Conservation (phyloP, 176 grass and related monocot genomes). For the Paspalum notatum region DNA sequence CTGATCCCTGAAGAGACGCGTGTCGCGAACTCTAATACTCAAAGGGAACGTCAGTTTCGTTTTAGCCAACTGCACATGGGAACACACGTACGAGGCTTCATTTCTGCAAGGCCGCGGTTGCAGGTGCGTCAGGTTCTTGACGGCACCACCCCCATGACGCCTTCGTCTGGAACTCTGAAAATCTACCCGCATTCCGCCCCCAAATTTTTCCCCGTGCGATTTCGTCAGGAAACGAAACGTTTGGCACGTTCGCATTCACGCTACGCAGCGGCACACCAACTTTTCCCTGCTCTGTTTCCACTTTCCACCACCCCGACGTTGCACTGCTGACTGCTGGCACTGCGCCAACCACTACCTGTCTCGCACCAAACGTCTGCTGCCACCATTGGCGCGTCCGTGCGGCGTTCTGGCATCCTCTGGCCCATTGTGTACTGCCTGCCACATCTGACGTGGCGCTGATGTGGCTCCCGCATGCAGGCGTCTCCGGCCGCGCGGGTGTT, state of each 20-base stretch:
- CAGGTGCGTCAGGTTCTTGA: slow-evolving; percentile 33
- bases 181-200: not conserved
- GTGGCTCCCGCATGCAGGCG: not conserved
- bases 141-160: not conserved
- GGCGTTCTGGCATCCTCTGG: not conserved
- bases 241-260: not conserved
- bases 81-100: no score
- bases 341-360: not conserved
- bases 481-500: slow-evolving; percentile 53
- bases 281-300: slow-evolving; percentile 2
- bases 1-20: not conserved
- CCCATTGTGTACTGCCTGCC: not conserved
- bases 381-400: not conserved
- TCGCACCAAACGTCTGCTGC: slow-evolving; percentile 17
- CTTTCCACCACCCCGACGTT: no score
- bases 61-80: not conserved
- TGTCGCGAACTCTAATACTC: not conserved
- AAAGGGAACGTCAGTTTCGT: slow-evolving; percentile 1
- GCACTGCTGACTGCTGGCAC: not conserved
- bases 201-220: not conserved
- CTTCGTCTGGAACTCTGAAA: not conserved
- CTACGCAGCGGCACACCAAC: not conserved
- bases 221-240: slow-evolving; percentile 42
- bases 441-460: slow-evolving; percentile 3
- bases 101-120: not conserved